A percentile compares a stretch with the other conserved stretches of the same genome.
phyloP scores from a whole-genome alignment of 306 rosid genomes.

The Sophora flavescens region DNA sequence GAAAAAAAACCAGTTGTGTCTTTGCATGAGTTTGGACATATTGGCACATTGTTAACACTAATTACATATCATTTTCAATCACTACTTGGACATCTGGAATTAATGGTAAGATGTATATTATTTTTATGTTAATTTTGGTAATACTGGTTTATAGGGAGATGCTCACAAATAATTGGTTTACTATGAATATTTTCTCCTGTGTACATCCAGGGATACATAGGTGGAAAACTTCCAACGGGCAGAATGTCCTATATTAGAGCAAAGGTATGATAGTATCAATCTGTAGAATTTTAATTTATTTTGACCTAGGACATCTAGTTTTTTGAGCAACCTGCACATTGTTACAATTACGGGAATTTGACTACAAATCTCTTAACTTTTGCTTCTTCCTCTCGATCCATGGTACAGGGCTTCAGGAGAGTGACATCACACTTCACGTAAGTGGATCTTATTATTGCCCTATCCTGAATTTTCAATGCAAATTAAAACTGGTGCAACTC shows the following conservation, averaged over 20 bases:
- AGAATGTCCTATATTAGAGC: not conserved
- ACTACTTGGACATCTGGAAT: too few relatives aligned
- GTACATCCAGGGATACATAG: constrained; percentile 42
- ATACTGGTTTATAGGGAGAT: too few relatives aligned
- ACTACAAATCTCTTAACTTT: not conserved
- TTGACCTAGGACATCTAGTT: not conserved
- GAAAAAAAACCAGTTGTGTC: too few relatives aligned
- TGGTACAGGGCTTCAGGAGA: constrained; percentile 40
- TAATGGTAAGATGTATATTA: too few relatives aligned
- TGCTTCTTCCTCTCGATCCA: not conserved
- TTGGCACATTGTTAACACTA: too few relatives aligned
- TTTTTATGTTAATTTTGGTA: too few relatives aligned
- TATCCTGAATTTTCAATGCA: not conserved
- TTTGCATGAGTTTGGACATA: too few relatives aligned
- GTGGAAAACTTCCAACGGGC: not conserved
- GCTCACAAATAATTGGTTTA: not conserved
- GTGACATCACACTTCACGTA: constrained; percentile 7
- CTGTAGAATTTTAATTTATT: not conserved
- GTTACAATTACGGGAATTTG: not conserved
- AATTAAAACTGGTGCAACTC: too few relatives aligned
- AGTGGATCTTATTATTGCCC: constrained; percentile 8
- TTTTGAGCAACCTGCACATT: not conserved
- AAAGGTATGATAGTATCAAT: constrained; percentile 38
- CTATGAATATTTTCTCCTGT: not conserved
- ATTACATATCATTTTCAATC: too few relatives aligned